These are phyloP conservation scores for Anisodus tanguticus DNA, from an alignment of 257 asterid genomes.

Conservation along the genomic window DNA sequence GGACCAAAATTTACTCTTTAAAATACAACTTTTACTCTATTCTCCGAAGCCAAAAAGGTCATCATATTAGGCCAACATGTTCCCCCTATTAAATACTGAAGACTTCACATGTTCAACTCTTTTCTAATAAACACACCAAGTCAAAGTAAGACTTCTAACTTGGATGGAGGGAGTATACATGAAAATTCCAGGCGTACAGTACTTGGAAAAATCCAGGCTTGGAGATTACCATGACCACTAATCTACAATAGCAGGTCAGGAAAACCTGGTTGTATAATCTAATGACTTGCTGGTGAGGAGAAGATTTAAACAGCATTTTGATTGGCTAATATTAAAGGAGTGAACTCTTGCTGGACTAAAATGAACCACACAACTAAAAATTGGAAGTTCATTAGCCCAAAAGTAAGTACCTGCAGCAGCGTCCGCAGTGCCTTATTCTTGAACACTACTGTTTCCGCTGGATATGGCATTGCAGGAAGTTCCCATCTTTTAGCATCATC, in stretches of 20 bases:
- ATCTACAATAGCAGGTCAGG: slow-evolving; percentile 18
- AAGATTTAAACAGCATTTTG: not conserved
- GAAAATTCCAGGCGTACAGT: not conserved
- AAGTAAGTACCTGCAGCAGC: slow-evolving; percentile 61
- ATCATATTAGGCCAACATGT: not conserved
- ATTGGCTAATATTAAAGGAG: not conserved
- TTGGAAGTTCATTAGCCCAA: not conserved
- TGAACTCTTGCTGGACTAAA: not conserved
- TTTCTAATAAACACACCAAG: not conserved
- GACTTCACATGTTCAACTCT: not conserved
- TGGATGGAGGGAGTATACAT: slow-evolving; percentile 6
- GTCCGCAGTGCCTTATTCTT: slow-evolving; percentile 87
- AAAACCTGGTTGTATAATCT: not conserved
- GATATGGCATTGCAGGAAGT: slow-evolving; percentile 83
- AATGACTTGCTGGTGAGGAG: not conserved
- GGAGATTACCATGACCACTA: not conserved
- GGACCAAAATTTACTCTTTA: not conserved
- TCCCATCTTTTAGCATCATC: slow-evolving; percentile 69
- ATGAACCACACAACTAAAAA: not conserved
- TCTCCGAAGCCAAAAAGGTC: not conserved
- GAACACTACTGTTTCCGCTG: slow-evolving; percentile 68
- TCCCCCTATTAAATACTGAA: not conserved
- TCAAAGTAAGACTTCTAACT: not conserved
- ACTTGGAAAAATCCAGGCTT: not conserved
- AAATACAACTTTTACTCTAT: not conserved